Evolutionary conservation across 371 early-diverging fungal genomes (phyloP), one percentile per base, ranked within the genome.

Genomic region (Rhizomucor pusillus): DNA sequence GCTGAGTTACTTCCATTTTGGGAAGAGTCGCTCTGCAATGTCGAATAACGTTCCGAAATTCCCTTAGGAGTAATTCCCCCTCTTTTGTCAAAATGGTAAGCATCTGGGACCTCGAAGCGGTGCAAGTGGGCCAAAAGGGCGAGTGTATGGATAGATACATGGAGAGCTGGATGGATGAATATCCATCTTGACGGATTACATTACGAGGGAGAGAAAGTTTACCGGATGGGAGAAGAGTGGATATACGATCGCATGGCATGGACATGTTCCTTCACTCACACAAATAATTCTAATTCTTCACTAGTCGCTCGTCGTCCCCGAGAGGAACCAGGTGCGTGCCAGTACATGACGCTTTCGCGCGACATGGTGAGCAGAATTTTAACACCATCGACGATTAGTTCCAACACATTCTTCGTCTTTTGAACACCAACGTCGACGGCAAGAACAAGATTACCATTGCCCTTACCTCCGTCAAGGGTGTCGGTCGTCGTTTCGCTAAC

Each of bases 361-460:
- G 24, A 36, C 36, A 19, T 14, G 22, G 12, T 22, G 10, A 46
- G 7, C 45, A 44, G n/a, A 12, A 20, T n/a, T 35, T 29, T 18
- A n/a, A 11, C 7, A 49, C 20, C 16, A 10, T 14, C 49, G 35
- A n/a, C 39, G 36, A 19, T 3, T 46, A 89, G 75, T 94, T 98
- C 87, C 97, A 96, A 83, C 93, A 94, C 87, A 99, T 99, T 84
- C 84, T 98, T 67, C 99, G 99, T 95, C 87, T 99, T 55, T 92
- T 95, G 77, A 99, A 99, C 91, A 99, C 99, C 81, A 99, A 99
- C 89, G 90, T 99, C 73, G 94, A 99, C 77, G 99, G 99, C 63
- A 92, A 90, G 77, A 84, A 86, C 67, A 96, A 93, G 82, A 85
- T 97, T 72, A 89, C 91, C 84, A 94, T 89, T 84, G 97, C 99